Base-by-base conservation (phyloP, 2,329 filamentous ascomycete species). In the Colletotrichum eleusines region DNA sequence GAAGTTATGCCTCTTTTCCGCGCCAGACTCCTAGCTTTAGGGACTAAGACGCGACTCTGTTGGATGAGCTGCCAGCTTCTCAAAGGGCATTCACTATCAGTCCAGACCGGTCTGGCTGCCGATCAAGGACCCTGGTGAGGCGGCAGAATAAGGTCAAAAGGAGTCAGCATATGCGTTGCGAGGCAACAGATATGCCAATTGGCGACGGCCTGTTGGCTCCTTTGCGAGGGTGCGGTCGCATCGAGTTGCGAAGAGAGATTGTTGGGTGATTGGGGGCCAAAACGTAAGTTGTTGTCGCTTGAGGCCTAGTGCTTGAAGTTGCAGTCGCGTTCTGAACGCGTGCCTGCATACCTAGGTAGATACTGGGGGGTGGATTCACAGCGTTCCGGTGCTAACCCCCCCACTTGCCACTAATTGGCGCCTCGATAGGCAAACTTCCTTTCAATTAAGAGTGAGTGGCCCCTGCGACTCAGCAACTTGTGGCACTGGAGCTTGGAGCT, bases 321-420 rank as follows among this genome's bases (percentile, higher is more conserved):
- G 40, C 50, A 66, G 57, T 66, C 67, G 67, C 67, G 67, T 66
- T 51, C 55, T 38, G n/a, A 50, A 70, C 67, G 67, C 67, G 67
- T 69, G 54, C 35, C 23, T 53, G 46, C 48, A 23, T 57, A n/a
- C n/a, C n/a, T n/a, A n/a, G n/a, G n/a, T n/a, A n/a, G n/a, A n/a
- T n/a, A 35, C 50, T 16, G n/a, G 54, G 38, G 40, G 35, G 26
- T 33, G n/a, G 33, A 46, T 26, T 44, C 33, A 16, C 53, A 40
- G 28, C n/a, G 42, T 50, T 38, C n/a, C 28, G 33, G 33, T 51
- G 44, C 16, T 35, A 71, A 35, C 8, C 28, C 67, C 64, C 64
- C 64, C 68, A 71, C 64, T 57, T 63, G 44, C 38, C 55, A 55
- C 46, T 69, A 64, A n/a, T 20, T 33, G 4, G 31, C 31, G 7